These are phyloP conservation scores for Pseudocercospora fijiensis DNA, from an alignment of 2,329 filamentous ascomycete species.

Conservation along the genomic window DNA sequence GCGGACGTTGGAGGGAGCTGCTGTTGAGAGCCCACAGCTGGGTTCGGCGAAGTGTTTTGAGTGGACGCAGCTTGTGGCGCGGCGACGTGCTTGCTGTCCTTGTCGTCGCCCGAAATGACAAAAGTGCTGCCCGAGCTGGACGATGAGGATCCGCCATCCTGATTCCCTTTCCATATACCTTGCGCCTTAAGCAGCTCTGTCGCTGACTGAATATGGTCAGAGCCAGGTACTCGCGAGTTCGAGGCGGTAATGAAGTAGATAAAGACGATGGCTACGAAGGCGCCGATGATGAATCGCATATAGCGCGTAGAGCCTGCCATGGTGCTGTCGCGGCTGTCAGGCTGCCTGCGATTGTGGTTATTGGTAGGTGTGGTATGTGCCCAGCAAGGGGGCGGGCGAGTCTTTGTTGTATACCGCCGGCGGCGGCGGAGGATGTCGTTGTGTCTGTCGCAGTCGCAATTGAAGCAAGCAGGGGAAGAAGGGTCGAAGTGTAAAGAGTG, in stretches of 20 bases:
- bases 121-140: slow-evolving; percentile 13
- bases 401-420: not conserved
- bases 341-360: slow-evolving; percentile 4
- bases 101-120: slow-evolving; percentile 18
- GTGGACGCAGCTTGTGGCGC: slow-evolving; percentile 14
- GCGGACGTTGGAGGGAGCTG: slow-evolving; percentile 46
- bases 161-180: slow-evolving; percentile 33
- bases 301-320: slow-evolving; percentile 72
- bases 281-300: slow-evolving; percentile 70
- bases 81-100: slow-evolving; percentile 16
- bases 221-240: slow-evolving; percentile 42
- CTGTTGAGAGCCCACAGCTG: slow-evolving; percentile 30
- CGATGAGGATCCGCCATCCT: slow-evolving; percentile 11
- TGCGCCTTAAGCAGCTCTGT: slow-evolving; percentile 39
- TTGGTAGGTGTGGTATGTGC: not conserved
- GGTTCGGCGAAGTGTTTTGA: slow-evolving; percentile 36
- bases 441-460: slow-evolving; percentile 1
- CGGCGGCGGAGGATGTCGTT: not conserved
- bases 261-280: slow-evolving; percentile 75
- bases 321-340: slow-evolving; percentile 35
- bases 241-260: slow-evolving; percentile 79
- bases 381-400: slow-evolving; percentile 6
- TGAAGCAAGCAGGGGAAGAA: not conserved
- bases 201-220: slow-evolving; percentile 37
- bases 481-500: not conserved